Evolutionary conservation across 495 filamentous ascomycete species (phyloP), one percentile per base, ranked within the genome.

Genomic region (Hamigera avellanea): DNA sequence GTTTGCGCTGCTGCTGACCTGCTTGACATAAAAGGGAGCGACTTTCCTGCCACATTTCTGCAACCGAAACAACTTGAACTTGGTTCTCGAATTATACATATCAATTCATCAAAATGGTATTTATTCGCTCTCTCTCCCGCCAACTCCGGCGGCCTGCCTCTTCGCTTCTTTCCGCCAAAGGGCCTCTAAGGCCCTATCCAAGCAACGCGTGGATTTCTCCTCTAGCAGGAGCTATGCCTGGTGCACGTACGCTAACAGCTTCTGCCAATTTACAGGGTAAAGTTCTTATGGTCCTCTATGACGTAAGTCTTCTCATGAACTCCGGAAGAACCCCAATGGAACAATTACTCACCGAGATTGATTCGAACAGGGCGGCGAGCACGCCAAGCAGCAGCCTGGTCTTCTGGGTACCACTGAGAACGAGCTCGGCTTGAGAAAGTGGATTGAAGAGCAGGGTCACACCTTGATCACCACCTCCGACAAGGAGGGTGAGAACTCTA

Each of bases 341-440:
- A n/a, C n/a, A 44, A 39, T 35, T 13, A 30, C 43, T 54, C 8
- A 49, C 35, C 16, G 12, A 18, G 14, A 3, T 6, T 42, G 7
- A n/a, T n/a, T 19, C 17, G 7, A n/a, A 41, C 40, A 84, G 80
- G 80, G 80, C 57, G 58, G 67, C 47, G 65, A 73, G 54, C 80
- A 83, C 64, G 77, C 80, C 53, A 59, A 68, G 43, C 62, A 95
- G 55, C 83, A 89, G 49, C 87, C 88, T 35, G 71, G 71, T 44
- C 75, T 98, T 37, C 79, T 98, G 39, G 91, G 91, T 50, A 93
- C 89, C 29, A 94, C 83, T 36, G 87, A 98, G 72, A 96, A 96
- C 62, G 91, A 98, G 72, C 83, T 98, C 37, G 91, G 91, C 35
- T 61, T 98, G 53, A 76, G 91, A 44, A 85, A 91, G 65, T 98